phyloP scores from a whole-genome alignment of 2,329 filamentous ascomycete species.

The Cladosporium sp. region DNA sequence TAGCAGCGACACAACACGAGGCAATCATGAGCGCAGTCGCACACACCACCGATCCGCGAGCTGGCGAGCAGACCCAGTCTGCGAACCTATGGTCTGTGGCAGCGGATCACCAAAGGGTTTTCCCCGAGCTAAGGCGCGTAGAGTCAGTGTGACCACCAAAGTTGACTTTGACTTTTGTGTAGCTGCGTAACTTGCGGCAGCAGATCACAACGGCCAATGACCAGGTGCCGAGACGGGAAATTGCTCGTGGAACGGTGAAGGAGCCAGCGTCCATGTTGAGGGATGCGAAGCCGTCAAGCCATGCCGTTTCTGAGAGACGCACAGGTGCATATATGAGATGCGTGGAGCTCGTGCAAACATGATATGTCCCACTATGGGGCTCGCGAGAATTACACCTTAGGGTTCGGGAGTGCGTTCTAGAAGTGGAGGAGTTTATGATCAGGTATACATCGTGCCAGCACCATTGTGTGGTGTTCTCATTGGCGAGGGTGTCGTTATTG shows the following conservation, averaged over 20 bases:
- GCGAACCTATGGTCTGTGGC: conserved; percentile 1
- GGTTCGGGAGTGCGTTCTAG: too few relatives aligned
- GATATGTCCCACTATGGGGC: too few relatives aligned
- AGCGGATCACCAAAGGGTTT: conserved; percentile 9
- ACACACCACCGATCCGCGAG: not conserved
- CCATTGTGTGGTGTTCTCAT: too few relatives aligned
- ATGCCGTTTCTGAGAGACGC: not conserved
- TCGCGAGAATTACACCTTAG: too few relatives aligned
- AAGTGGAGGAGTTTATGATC: too few relatives aligned
- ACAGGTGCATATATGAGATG: not conserved
- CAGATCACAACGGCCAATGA: not conserved
- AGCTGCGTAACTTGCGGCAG: not conserved
- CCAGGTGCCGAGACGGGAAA: not conserved
- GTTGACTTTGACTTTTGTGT: conserved; percentile 5
- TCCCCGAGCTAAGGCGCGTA: conserved; percentile 1
- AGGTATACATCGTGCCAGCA: too few relatives aligned
- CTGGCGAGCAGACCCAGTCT: not conserved
- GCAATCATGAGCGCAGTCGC: not conserved
- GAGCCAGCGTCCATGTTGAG: not conserved
- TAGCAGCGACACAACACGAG: not conserved
- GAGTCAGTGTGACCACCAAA: conserved; percentile 2
- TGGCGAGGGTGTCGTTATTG: too few relatives aligned
- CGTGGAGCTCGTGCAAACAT: not conserved
- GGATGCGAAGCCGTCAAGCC: not conserved
- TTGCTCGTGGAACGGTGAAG: conserved; percentile 4